Evolutionary conservation across 495 filamentous ascomycete genomes (phyloP).

Genomic region (Lindgomyces ingoldianus): DNA sequence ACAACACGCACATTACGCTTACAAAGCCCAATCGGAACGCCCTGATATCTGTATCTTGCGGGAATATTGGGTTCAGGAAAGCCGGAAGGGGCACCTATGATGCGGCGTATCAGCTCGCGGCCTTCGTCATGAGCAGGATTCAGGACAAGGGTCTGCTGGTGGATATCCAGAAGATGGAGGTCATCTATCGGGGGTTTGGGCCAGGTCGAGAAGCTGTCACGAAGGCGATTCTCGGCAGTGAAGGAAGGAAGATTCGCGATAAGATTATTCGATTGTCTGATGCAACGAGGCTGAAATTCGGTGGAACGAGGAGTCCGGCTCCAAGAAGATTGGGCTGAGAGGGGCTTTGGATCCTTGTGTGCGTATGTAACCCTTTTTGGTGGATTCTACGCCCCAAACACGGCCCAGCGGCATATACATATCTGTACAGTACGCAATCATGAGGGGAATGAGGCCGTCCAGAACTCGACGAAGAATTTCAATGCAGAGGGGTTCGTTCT

Average conservation of each 20-base stretch:
- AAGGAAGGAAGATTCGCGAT: constrained; percentile 70
- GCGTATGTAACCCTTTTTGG: too few relatives aligned
- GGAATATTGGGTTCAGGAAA: constrained; percentile 87
- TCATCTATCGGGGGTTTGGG: constrained; percentile 81
- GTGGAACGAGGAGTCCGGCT: constrained; percentile 82
- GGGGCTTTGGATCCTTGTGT: neutral
- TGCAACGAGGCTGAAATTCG: constrained; percentile 87
- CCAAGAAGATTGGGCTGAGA: constrained; percentile 71
- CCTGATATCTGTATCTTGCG: constrained; percentile 72
- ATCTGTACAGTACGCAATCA: constrained; percentile 5
- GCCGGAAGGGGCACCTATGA: constrained; percentile 76
- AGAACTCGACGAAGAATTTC: too few relatives aligned
- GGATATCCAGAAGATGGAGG: constrained; percentile 67
- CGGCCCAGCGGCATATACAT: neutral
- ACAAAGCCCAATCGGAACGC: constrained; percentile 75
- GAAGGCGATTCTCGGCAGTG: constrained; percentile 83
- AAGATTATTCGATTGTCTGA: constrained; percentile 77
- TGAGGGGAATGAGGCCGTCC: too few relatives aligned
- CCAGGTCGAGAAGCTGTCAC: constrained; percentile 80
- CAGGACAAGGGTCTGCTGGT: constrained; percentile 67
- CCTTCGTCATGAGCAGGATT: constrained; percentile 74
- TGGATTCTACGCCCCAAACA: too few relatives aligned
- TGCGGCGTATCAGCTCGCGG: constrained; percentile 85
- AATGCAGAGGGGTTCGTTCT: neutral
- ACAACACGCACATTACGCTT: constrained; percentile 91